Conservation (phyloP, 1,139 yeast genomes). For the Suhomyces bolitotheri region DNA sequence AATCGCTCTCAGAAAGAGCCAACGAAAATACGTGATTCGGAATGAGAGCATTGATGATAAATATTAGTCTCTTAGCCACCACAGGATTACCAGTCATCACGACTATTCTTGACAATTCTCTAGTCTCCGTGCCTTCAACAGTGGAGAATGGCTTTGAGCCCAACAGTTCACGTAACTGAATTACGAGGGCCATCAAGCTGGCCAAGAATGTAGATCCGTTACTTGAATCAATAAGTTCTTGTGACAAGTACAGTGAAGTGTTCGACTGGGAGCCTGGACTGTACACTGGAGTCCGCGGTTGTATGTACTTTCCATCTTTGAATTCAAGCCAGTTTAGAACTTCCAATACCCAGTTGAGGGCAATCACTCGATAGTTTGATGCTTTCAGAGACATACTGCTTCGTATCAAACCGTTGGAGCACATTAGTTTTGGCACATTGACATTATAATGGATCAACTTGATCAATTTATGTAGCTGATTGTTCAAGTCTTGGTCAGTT, state of each 20-base stretch:
- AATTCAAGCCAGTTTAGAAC: constrained; percentile 61
- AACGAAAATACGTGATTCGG: constrained; percentile 7
- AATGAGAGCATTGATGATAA: constrained; percentile 50
- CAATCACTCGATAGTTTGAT: constrained; percentile 16
- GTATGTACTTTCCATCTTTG: constrained; percentile 48
- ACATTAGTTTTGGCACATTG: constrained; percentile 49
- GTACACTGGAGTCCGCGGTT: constrained; percentile 6
- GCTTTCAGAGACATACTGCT: constrained; percentile 14
- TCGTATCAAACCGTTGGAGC: constrained; percentile 36
- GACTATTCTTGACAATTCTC: constrained; percentile 49
- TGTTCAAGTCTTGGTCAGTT: constrained; percentile 42
- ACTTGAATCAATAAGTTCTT: constrained; percentile 2
- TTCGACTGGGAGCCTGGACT: constrained; percentile 10
- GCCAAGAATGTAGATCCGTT: constrained; percentile 39
- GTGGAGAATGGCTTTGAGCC: constrained; percentile 33
- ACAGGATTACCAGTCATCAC: constrained; percentile 61
- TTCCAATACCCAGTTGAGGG: constrained; percentile 58
- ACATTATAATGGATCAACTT: constrained; percentile 41
- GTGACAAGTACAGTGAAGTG: constrained; percentile 4
- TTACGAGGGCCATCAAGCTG: constrained; percentile 44
- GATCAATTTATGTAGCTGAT: constrained; percentile 36
- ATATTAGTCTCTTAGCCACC: constrained; percentile 59
- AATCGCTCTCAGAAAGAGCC: not conserved
- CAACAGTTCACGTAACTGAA: constrained; percentile 41
- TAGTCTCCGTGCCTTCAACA: constrained; percentile 15